A percentile compares a stretch with the other conserved stretches of the same genome.
Evolutionary conservation across 2,329 filamentous ascomycete species (phyloP).

Genomic region (Colletotrichum sp.): DNA sequence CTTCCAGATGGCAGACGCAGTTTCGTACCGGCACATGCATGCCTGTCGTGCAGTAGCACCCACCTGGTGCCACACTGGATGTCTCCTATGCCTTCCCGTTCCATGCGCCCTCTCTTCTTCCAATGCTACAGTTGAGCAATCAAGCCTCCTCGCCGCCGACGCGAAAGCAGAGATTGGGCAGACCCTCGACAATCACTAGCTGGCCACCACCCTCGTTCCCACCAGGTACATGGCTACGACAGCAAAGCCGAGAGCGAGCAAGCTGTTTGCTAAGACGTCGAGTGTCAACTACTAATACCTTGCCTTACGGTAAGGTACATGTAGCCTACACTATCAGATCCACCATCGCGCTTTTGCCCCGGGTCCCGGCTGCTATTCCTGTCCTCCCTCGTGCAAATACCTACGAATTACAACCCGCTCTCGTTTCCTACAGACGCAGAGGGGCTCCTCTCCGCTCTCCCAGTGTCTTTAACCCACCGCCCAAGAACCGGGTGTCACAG

Average conservation of each 20-base stretch:
- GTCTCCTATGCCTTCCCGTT: neutral
- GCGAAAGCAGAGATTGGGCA: neutral
- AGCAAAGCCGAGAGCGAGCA: neutral
- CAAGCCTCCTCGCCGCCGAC: neutral
- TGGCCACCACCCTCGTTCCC: neutral
- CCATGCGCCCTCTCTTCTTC: neutral
- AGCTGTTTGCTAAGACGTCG: constrained; percentile 1
- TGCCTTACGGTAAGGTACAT: neutral
- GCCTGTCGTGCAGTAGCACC: constrained; percentile 1
- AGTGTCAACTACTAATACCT: neutral
- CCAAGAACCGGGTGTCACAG: constrained; percentile 3
- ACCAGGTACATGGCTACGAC: neutral
- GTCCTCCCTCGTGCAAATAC: constrained; percentile 4
- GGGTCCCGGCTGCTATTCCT: constrained; percentile 10
- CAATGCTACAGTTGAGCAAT: neutral
- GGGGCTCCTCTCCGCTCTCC: neutral
- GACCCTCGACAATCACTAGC: neutral
- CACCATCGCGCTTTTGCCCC: constrained; percentile 1
- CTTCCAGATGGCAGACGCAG: neutral
- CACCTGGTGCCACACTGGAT: neutral
- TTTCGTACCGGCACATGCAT: neutral
- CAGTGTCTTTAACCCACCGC: neutral
- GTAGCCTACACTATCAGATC: neutral
- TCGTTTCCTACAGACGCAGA: neutral
- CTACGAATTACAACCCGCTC: neutral